Base-by-base conservation (phyloP, 352 stramenopile genomes). In the Phytophthora vignae region DNA sequence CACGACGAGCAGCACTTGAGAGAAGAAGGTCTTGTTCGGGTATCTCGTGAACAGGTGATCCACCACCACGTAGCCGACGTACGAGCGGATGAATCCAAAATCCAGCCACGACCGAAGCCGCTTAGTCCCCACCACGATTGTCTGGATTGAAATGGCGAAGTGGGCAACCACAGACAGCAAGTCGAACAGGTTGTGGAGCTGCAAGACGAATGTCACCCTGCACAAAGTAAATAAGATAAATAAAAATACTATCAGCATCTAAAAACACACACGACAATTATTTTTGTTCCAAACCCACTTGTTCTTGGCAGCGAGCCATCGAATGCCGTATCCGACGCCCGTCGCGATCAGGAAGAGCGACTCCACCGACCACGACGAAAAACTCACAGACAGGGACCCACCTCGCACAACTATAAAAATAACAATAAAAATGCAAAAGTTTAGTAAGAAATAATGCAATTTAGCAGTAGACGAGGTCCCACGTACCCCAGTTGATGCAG, bases 401-500 rank as follows among this genome's bases (percentile, higher is more conserved):
- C 85, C 88, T 49, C 88, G 78, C 8, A 94, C 85, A 56, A 96
- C 87, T 96, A 67, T 19, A 57, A 49, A 59, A 50, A 55, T 31
- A 40, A 57, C 22, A 65, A 15, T 36, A 31, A 36, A 11, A 60
- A 55, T 56, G 38, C n/a, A 58, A 22, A 22, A 64, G 29, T 27
- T 36, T 25, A 49, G 53, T 58, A 36, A 64, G 33, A 42, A 48
- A 31, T 48, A 55, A 55, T 60, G 12, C 15, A 36, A 11, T 19
- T 42, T 15, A 15, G 14, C 9, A 14, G 57, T 29, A 75, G 40
- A 74, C 53, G 66, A 67, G 55, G 31, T 49, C 40, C 48, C 38
- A 90, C 85, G 65, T 81, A 96, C 90, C 87, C 90, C 88, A 96
- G 31, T 90, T 82, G 67, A 92, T 76, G 78, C 90, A 96, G 48